These are phyloP conservation scores for Ceratobasidium sp. DNA, from an alignment of 1,284 basidiomycete species.

Conservation along the genomic window DNA sequence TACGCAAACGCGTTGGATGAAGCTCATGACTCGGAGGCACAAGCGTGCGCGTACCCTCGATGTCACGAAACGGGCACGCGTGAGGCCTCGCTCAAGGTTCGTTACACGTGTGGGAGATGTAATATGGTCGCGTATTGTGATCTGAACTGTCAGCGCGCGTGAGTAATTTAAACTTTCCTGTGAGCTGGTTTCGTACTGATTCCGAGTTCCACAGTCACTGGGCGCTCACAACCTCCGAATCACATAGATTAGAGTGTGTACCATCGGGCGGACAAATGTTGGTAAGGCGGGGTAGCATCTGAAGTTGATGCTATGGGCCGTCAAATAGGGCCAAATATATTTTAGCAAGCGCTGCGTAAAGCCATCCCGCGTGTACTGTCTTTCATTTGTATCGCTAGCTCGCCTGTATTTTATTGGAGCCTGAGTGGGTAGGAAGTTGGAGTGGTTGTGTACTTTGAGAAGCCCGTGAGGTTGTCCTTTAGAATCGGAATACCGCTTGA, in stretches of 20 bases:
- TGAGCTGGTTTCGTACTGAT: not conserved
- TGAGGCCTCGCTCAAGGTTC: too few relatives aligned
- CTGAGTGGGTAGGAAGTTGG: too few relatives aligned
- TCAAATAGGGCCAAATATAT: not conserved
- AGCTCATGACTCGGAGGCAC: not conserved
- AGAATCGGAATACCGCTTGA: too few relatives aligned
- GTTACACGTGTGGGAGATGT: constrained; percentile 14
- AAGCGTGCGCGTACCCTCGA: constrained; percentile 4
- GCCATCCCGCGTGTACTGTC: too few relatives aligned
- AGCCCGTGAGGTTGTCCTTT: too few relatives aligned
- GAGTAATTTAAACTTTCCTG: not conserved
- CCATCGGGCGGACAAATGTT: not conserved
- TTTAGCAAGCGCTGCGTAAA: too few relatives aligned
- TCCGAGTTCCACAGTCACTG: not conserved
- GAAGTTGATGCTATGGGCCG: not conserved
- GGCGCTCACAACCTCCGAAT: not conserved
- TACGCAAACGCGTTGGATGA: not conserved
- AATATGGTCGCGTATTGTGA: not conserved
- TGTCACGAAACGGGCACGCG: not conserved
- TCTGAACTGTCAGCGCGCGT: constrained; percentile 1
- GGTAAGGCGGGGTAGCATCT: not conserved
- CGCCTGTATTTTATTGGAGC: too few relatives aligned
- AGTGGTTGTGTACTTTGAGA: too few relatives aligned
- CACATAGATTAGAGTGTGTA: not conserved
- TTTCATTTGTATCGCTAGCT: too few relatives aligned